Evolutionary conservation across 2,329 filamentous ascomycete genomes (phyloP), one percentile per base, ranked within the genome.

Genomic region (Hypomyces rosellus): DNA sequence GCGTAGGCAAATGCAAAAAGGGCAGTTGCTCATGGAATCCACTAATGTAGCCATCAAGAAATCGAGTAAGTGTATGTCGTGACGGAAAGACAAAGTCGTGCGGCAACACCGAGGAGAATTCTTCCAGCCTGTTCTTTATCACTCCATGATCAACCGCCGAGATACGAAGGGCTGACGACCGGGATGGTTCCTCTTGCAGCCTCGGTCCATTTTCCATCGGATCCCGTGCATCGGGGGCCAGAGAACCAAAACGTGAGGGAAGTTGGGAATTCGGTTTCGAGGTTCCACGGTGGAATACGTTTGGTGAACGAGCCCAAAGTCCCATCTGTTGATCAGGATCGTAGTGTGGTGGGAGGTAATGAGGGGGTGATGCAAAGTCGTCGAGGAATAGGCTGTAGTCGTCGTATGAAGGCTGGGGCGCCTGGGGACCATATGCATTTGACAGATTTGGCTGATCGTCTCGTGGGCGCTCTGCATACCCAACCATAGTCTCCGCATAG

Each of bases 1-100:
- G 72, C 0, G 84, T 88, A 0, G 85, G 81, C 5, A 87, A 68
- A 61, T 89, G 85, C 25, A 89, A 69, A 54, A 88, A 75, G 0
- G 76, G 76, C 1, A 79, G 61, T 53, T 78, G 73, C 47, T 78
- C 75, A 49, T 80, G 75, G 51, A 88, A 87, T 0, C 84, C 84
- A 51, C 76, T 80, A 48, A 87, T 78, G 58, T 87, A 89, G 1
- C 84, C 84, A 52, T 86, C 83, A 33, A 88, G 66, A 54, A 88
- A 88, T 34, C 85, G 71, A 3, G 81, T 83, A 25, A 88, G 63
- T 0, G 85, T 86, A 56, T 87, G 77, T 3, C 85, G 77, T 4
- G 84, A 87, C 1, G 85, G 85, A 45, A 88, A 78, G 3, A 81
- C 75, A 56, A 88, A 88, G 57, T 82, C 80, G 47, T 68, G 71